Conservation (phyloP, 768 basidiomycete genomes). For the Lactarius trivialis region DNA sequence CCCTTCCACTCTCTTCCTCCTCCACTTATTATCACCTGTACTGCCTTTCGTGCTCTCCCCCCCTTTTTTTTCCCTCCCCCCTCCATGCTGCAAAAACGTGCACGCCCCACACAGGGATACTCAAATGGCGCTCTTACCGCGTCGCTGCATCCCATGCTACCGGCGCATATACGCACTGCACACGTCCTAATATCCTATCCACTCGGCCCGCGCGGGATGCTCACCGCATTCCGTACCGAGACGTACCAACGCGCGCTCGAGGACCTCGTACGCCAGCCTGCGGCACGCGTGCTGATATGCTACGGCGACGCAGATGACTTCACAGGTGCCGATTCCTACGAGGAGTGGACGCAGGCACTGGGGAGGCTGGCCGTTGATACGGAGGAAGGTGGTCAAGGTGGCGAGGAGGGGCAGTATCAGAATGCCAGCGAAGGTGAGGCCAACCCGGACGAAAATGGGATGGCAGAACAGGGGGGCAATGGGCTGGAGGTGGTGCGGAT, state of each 20-base stretch:
- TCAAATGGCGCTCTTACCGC: conserved; percentile 74
- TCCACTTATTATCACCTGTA: not conserved
- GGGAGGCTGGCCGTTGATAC: not conserved
- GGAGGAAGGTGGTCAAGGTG: not conserved
- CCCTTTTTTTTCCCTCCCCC: not conserved
- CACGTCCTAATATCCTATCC: conserved; percentile 77
- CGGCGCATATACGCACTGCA: conserved; percentile 44
- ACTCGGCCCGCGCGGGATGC: conserved; percentile 53
- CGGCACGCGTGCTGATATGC: conserved; percentile 51
- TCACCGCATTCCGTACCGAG: conserved; percentile 61
- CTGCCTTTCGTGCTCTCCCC: not conserved
- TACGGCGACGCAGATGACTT: conserved; percentile 71
- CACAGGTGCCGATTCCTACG: conserved; percentile 49
- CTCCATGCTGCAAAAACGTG: too few species aligned
- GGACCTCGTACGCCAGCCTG: conserved; percentile 40
- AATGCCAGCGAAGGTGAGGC: not conserved
- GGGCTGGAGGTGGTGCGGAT: conserved; percentile 19
- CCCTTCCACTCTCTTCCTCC: not conserved
- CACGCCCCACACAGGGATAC: conserved; percentile 51
- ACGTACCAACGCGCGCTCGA: conserved; percentile 49
- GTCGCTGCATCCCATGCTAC: conserved; percentile 54
- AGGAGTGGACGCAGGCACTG: conserved; percentile 46
- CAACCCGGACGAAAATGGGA: not conserved
- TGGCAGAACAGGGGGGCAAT: not conserved
- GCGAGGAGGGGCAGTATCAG: not conserved